Base-by-base conservation (phyloP, 768 basidiomycete species). In the Lentinula sp. region DNA sequence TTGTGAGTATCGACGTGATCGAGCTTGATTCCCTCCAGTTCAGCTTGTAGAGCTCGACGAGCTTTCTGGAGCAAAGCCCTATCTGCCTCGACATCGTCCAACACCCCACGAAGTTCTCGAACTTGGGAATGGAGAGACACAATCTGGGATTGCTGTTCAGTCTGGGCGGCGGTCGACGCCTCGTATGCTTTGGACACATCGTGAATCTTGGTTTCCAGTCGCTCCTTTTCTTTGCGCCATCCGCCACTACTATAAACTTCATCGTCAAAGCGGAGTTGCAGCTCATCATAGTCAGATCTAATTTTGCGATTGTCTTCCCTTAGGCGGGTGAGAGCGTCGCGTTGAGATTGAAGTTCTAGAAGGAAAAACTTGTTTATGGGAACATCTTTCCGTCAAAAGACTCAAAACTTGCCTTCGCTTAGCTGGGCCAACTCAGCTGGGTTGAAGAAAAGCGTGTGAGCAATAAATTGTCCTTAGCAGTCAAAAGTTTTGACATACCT, bases 211-310 rank as follows among this genome's bases (percentile, higher is more conserved):
- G 84, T 88, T 63, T 94, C 91, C 74, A 93, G 76, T 10, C 90
- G 87, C 61, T 93, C 91, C 71, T 86, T 91, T 75, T 95, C 92
- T 68, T 90, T 89, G 76, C 88, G 88, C 93, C 91, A 93, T 4
- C 87, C 84, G 13, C 85, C 82, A 51, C 88, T 86, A 60, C 82
- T 88, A 71, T 82, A 82, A 7, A 88, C 79, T 67, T 92, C 91
- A 63, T 91, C 88, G 62, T 92, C 88, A 64, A 85, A 86, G 42
- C 84, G 82, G 37, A 89, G 73, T 65, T 90, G 88, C 4, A 93
- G 79, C 41, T 88, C 84, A 60, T 91, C 90, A 55, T 86, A 84
- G 62, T 93, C 86, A 0, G 88, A 87, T 13, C 88, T 85, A 52
- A 86, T 77, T 68, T 88, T 90, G 62, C 90, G 82, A 67, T 87